Conservation (phyloP, 2,329 filamentous ascomycete species). For the Lasiodiplodia sp. region DNA sequence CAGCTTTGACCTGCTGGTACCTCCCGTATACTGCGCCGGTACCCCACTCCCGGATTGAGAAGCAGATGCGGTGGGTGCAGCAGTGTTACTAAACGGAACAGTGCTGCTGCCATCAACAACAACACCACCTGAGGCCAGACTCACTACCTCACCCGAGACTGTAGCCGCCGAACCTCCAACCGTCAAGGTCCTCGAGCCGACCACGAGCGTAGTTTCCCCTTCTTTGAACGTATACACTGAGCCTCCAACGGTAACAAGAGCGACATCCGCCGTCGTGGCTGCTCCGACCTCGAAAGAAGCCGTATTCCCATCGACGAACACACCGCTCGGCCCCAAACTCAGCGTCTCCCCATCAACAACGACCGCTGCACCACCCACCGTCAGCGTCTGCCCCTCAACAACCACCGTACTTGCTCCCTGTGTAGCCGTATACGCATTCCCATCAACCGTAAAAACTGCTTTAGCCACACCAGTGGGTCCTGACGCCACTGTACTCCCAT, state of each 20-base stretch:
- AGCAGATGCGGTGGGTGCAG: background rate
- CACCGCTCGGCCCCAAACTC: background rate
- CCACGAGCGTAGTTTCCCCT: background rate
- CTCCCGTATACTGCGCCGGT: background rate
- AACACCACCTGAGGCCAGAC: background rate
- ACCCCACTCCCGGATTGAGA: background rate
- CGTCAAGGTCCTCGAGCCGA: background rate
- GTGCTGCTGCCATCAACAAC: background rate
- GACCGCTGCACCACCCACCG: background rate
- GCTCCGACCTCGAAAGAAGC: background rate
- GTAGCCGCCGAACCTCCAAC: background rate
- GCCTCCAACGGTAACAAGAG: background rate
- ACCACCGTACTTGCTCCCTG: conserved; percentile 6
- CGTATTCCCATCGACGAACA: background rate
- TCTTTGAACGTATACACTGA: background rate
- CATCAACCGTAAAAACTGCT: background rate
- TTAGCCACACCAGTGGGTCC: background rate
- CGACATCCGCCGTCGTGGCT: background rate
- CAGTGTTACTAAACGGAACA: background rate
- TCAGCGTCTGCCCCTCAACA: background rate
- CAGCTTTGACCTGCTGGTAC: background rate
- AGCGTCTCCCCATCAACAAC: background rate
- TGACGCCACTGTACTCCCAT: background rate
- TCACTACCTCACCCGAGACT: background rate
- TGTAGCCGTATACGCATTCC: background rate